phyloP scores from a whole-genome alignment of 768 basidiomycete genomes.

The Paxillus involutus region DNA sequence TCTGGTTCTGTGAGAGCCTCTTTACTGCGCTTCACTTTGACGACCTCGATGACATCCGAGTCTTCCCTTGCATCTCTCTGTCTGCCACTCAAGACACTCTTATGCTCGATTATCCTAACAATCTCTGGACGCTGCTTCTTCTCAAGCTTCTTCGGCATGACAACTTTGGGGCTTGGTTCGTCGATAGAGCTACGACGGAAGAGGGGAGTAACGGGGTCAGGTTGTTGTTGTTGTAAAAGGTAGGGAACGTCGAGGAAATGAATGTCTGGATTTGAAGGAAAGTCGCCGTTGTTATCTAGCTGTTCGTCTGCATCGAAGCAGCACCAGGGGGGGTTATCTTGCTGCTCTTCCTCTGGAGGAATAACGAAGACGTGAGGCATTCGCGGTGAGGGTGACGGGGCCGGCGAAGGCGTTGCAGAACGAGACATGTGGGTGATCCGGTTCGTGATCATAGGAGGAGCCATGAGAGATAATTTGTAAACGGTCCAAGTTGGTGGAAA shows the following conservation, averaged over 20 bases:
- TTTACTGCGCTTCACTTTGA: conserved; percentile 50
- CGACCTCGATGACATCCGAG: conserved; percentile 56
- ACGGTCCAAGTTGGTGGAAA: background rate
- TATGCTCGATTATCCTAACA: conserved; percentile 23
- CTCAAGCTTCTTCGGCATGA: conserved; percentile 23
- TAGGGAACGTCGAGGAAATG: conserved; percentile 35
- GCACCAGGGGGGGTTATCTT: conserved; percentile 50
- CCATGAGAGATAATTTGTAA: conserved; percentile 8
- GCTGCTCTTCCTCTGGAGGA: conserved; percentile 58
- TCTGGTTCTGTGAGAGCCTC: conserved; percentile 21
- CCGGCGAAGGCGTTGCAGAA: conserved; percentile 8
- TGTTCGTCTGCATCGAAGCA: conserved; percentile 51
- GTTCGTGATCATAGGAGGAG: conserved; percentile 9
- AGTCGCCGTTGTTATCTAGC: conserved; percentile 17
- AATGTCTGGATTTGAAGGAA: conserved; percentile 26
- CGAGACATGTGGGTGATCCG: conserved; percentile 12
- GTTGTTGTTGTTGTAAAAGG: conserved; percentile 13
- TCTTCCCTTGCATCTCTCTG: conserved; percentile 43
- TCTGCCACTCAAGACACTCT: conserved; percentile 9
- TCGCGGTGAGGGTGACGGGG: conserved; percentile 7
- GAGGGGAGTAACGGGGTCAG: background rate
- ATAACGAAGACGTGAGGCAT: conserved; percentile 55
- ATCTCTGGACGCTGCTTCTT: conserved; percentile 31
- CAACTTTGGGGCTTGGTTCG: conserved; percentile 8
- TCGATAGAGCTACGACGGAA: conserved; percentile 5